Evolutionary conservation across 345 rosid genomes (phyloP), one percentile per base, ranked within the genome.

Genomic region (Hirschfeldia incana): DNA sequence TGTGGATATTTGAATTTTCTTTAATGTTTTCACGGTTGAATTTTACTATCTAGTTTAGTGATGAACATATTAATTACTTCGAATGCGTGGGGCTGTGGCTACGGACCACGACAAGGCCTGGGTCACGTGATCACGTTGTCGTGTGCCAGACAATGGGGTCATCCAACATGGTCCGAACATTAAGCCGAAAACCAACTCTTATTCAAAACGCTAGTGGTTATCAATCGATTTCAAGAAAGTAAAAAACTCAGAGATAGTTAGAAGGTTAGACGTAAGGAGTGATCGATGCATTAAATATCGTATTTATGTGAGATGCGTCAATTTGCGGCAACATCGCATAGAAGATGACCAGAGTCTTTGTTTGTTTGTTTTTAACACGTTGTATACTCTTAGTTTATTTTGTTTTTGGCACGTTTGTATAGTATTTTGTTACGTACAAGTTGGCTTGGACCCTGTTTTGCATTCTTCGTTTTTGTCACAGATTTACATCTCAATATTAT

Each of bases 81-180:
- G 62, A 57, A 57, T 58, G 64, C 11, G 64, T 60, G 61, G 61
- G 11, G 5, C 4, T 17, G 61, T 21, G 34, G 64, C 33, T 67
- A 67, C 29, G 59, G 72, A 61, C 36, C 65, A 28, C 26, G 72
- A 68, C 27, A 68, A 49, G 72, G 42, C 44, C 44, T 28, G 65
- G 34, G 65, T 11, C 34, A 27, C n/a, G 13, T 29, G 65, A 59
- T 59, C 33, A 4, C n/a, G 51, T 44, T 44, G 51, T 44, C 51
- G 51, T 27, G 32, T 27, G 33, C 29, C 64, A 59, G 64, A 61
- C 29, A 29, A 29, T 28, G 32, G 36, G 36, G 65, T 29, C 65
- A 27, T 27, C 64, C 64, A 59, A 59, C 33, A 59, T 59, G 7
- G 30, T 59, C 2, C 2, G 32, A 59, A 59, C 63, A 16, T 6